Conservation (phyloP, 768 basidiomycete genomes). For the Naganishia kalamii region DNA sequence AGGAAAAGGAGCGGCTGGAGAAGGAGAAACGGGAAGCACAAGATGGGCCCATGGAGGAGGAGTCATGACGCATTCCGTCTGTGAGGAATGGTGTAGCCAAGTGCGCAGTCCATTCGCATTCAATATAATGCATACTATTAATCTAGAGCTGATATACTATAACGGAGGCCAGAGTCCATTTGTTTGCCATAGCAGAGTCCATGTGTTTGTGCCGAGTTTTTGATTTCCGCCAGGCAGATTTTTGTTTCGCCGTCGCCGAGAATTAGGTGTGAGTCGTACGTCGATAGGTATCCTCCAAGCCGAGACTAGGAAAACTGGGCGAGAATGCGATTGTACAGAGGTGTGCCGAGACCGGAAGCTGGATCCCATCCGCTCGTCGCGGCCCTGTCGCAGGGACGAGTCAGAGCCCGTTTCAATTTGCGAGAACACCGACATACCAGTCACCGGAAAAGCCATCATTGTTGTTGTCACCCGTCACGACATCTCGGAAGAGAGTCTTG, state of each 20-base stretch:
- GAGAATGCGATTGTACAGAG: constrained; percentile 7
- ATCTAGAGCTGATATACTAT: too few relatives aligned
- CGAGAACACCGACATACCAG: not conserved
- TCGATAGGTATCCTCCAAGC: not conserved
- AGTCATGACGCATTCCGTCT: not conserved
- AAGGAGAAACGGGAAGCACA: constrained; percentile 33
- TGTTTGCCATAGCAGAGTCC: too few relatives aligned
- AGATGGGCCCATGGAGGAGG: not conserved
- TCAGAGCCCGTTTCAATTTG: not conserved
- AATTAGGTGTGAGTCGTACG: not conserved
- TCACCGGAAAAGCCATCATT: constrained; percentile 9
- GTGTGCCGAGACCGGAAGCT: constrained; percentile 5
- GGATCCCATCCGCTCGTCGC: constrained; percentile 2
- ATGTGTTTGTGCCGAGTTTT: not conserved
- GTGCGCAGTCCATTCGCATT: not conserved
- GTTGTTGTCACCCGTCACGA: not conserved
- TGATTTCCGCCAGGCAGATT: not conserved
- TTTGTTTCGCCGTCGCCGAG: not conserved
- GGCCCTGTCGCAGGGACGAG: not conserved
- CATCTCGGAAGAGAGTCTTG: not conserved
- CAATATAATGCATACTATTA: too few relatives aligned
- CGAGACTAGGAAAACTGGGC: not conserved
- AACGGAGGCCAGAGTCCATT: too few relatives aligned
- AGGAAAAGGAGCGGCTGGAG: constrained; percentile 51
- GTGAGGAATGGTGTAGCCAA: not conserved